Percentiles rank a stretch among this genome's conserved stretches.
Evolutionary conservation across 768 basidiomycete species (phyloP).

Genomic region (Kwoniella sp.): DNA sequence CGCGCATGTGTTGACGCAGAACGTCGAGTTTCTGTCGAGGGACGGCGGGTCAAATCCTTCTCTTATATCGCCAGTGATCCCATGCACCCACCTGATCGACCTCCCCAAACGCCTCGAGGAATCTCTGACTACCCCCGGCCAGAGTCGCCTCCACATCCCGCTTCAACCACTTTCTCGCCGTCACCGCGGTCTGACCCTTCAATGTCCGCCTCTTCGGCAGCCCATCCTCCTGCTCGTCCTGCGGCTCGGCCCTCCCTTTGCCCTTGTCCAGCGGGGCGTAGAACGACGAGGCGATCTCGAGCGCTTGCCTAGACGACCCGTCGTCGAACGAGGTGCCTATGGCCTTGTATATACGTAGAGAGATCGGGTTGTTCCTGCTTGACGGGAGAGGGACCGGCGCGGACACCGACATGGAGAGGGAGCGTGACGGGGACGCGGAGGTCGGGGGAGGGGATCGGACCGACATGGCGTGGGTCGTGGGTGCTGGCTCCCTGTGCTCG

Average conservation of each 20-base stretch:
- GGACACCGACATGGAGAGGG: conserved; percentile 6
- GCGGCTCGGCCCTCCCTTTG: conserved; percentile 15
- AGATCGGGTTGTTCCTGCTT: conserved; percentile 58
- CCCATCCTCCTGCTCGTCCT: conserved; percentile 2
- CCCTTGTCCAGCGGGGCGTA: conserved; percentile 53
- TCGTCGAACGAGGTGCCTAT: conserved; percentile 60
- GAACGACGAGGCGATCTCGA: conserved; percentile 74
- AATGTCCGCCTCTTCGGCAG: conserved; percentile 21
- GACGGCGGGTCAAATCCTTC: too few species aligned
- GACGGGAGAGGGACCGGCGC: conserved; percentile 15
- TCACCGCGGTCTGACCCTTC: conserved; percentile 55
- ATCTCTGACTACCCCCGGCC: conserved; percentile 72
- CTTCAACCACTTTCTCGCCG: conserved; percentile 72
- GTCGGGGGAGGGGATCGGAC: conserved; percentile 1
- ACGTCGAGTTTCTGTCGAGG: conserved; percentile 69
- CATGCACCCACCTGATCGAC: conserved; percentile 76
- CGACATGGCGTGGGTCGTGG: background rate
- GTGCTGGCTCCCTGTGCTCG: too few species aligned
- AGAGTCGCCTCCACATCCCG: conserved; percentile 80
- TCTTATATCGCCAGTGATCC: background rate
- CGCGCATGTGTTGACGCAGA: conserved; percentile 68
- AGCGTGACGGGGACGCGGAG: conserved; percentile 15
- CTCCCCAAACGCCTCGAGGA: conserved; percentile 76
- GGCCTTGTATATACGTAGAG: conserved; percentile 85
- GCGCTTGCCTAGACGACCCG: conserved; percentile 59